phyloP scores from a whole-genome alignment of 768 basidiomycete species.

The Melanogaster broomeanus region DNA sequence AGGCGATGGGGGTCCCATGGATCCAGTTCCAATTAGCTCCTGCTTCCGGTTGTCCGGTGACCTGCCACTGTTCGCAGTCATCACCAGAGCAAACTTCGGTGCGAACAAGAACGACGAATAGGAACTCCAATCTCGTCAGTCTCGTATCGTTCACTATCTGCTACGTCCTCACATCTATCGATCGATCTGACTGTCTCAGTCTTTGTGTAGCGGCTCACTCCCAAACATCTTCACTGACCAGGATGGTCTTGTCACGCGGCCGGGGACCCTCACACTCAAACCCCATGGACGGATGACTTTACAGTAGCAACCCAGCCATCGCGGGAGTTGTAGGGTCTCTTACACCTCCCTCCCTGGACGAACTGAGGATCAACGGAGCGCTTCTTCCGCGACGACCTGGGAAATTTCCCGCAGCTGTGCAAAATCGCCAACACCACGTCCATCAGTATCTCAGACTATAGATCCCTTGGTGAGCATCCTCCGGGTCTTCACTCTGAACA shows the following conservation, averaged over 20 bases:
- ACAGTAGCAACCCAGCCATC: background rate
- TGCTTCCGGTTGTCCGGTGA: slow-evolving; percentile 1
- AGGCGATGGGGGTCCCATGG: background rate
- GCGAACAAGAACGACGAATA: background rate
- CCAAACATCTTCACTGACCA: background rate
- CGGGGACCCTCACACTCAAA: background rate
- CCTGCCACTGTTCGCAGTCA: background rate
- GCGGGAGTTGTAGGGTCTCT: background rate
- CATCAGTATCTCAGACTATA: background rate
- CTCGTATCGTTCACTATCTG: background rate
- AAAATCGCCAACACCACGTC: background rate
- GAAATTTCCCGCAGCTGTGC: background rate
- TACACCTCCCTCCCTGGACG: background rate
- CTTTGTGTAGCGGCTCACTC: background rate
- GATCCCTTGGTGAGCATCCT: background rate
- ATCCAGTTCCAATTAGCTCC: background rate
- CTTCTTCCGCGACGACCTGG: background rate
- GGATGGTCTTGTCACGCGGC: background rate
- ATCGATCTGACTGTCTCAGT: background rate
- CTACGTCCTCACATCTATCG: background rate
- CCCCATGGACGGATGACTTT: background rate
- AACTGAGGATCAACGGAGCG: background rate
- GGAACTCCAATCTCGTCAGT: background rate
- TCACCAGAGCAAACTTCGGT: background rate
- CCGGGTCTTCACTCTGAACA: background rate